phyloP scores from a whole-genome alignment of 805 yeast species.

The Candida saitoana region DNA sequence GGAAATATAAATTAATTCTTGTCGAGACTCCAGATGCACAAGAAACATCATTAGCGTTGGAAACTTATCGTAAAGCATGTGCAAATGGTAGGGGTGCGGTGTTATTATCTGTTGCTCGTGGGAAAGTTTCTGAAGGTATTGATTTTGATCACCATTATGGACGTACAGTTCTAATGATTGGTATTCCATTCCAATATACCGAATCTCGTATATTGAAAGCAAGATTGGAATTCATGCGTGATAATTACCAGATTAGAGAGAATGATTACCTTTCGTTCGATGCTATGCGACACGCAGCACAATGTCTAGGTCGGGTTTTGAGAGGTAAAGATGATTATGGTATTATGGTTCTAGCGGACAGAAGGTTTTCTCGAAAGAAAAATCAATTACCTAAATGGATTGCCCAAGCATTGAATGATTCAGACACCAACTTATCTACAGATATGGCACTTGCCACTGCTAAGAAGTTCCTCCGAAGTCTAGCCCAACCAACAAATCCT shows the following conservation, averaged over 20 bases:
- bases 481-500: slow-evolving; percentile 91
- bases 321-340: slow-evolving; percentile 99
- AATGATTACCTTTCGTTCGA: slow-evolving; percentile 95
- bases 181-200: slow-evolving; percentile 98
- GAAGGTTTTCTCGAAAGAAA: slow-evolving; percentile 83
- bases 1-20: slow-evolving; percentile 92
- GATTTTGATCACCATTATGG: slow-evolving; percentile 99
- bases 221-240: slow-evolving; percentile 86
- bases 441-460: slow-evolving; percentile 98
- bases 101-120: slow-evolving; percentile 94
- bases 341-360: slow-evolving; percentile 94
- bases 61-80: slow-evolving; percentile 94
- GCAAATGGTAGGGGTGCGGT: slow-evolving; percentile 98
- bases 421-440: slow-evolving; percentile 87
- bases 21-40: slow-evolving; percentile 99
- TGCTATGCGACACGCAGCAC: slow-evolving; percentile 99
- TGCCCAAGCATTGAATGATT: slow-evolving; percentile 85
- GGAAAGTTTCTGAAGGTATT: slow-evolving; percentile 97
- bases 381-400: slow-evolving; percentile 96
- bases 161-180: slow-evolving; percentile 95
- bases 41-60: slow-evolving; percentile 92
- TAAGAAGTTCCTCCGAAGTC: slow-evolving; percentile 81
- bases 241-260: slow-evolving; percentile 87
- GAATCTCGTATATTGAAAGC: slow-evolving; percentile 96
- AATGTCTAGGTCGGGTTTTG: slow-evolving; percentile 92